A percentile compares a stretch with the other conserved stretches of the same genome.
phyloP scores from a whole-genome alignment of 805 yeast genomes.

The Yamadazyma sp. region DNA sequence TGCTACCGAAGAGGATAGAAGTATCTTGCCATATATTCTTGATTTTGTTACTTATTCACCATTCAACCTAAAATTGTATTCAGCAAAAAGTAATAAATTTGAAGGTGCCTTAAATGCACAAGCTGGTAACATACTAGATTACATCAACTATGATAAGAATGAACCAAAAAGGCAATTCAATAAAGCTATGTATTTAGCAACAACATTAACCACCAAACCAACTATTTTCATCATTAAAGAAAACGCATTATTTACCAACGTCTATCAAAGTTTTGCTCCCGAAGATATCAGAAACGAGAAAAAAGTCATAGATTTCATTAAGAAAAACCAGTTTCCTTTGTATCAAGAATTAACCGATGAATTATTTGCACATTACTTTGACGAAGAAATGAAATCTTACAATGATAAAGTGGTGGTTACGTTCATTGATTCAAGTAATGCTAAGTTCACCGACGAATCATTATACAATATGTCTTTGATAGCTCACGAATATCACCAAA shows the following conservation, averaged over 20 bases:
- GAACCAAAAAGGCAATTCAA: slow-evolving; percentile 35
- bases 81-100: slow-evolving; percentile 44
- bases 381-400: slow-evolving; percentile 14
- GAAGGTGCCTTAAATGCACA: slow-evolving; percentile 41
- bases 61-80: slow-evolving; percentile 50
- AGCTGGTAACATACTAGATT: slow-evolving; percentile 37
- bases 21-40: slow-evolving; percentile 55
- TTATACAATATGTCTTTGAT: slow-evolving; percentile 39
- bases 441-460: slow-evolving; percentile 27
- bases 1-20: slow-evolving; percentile 58
- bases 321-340: slow-evolving; percentile 47
- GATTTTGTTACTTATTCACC: slow-evolving; percentile 57
- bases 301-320: slow-evolving; percentile 49
- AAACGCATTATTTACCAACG: slow-evolving; percentile 46
- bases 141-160: slow-evolving; percentile 40
- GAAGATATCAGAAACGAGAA: slow-evolving; percentile 56
- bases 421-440: slow-evolving; percentile 42
- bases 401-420: slow-evolving; percentile 47
- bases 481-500: slow-evolving; percentile 48
- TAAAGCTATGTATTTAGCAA: slow-evolving; percentile 46
- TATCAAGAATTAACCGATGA: slow-evolving; percentile 49
- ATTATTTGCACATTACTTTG: slow-evolving; percentile 34
- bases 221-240: slow-evolving; percentile 61
- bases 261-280: slow-evolving; percentile 61
- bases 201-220: slow-evolving; percentile 58